Evolutionary conservation across 1,284 basidiomycete genomes (phyloP), one percentile per base, ranked within the genome.

Genomic region (Ceratobasidium sp.): DNA sequence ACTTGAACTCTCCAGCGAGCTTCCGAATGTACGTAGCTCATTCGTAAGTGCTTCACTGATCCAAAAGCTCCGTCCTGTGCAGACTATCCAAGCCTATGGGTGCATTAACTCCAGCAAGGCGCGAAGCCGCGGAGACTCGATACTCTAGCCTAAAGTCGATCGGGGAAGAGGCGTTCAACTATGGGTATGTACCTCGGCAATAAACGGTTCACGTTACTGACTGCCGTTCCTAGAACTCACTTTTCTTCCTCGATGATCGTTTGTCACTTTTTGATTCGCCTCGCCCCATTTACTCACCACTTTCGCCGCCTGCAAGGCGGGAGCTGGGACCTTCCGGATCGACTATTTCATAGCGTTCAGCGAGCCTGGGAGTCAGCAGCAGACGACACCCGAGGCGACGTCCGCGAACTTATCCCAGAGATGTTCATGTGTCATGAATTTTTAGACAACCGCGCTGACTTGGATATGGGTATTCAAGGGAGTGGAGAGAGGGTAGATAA

Each of bases 241-340:
- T 99, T 97, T 83, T 96, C 94, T 81, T 97, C 96, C 5, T 97
- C 96, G 0, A 97, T 98, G 93, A 98, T 96, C 78, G 95, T 97
- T 46, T 97, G 96, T 85, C 96, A 97, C 81, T 98, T 94, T 86
- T 86, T 98, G 82, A 97, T 99, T 79, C 90, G 97, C 14, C 86
- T 97, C 81, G 91, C 94, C 12, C 97, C 97, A 0, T 98, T 93
- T 83, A 96, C 95, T 27, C 92, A 93, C 82, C 96, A 97, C 91
- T 97, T 97, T 87, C 94, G 94, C 85, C 93, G 93, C 2, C 84
- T 96, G 50, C 94, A 92, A 87, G 95, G 95, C 30, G 96, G 96
- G n/a, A 93, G 94, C 81, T 98, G 96, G 90, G 97, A 98, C 86
- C 86, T 98, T n/a, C 96, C 97, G 0, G 96, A 98, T 86, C 89